Evolutionary conservation across 805 yeast genomes (phyloP), one percentile per base, ranked within the genome.

Genomic region (Zygotorulaspora florentina): DNA sequence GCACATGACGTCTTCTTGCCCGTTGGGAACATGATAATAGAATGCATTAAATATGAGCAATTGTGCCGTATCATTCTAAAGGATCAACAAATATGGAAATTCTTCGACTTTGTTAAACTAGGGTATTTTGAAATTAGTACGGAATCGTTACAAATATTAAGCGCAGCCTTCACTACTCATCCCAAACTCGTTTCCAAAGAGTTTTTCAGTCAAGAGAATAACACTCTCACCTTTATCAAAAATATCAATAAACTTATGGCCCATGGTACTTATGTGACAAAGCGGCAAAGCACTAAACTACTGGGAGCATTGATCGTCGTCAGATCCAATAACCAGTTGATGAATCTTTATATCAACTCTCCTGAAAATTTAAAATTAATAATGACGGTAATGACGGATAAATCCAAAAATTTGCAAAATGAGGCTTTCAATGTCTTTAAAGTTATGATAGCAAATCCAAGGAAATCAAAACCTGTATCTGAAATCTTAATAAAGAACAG

Each of bases 361-460:
- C 81, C 93, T 1, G 88, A 83, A 42, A 89, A 89, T 62, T 70
- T 93, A 58, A 93, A 91, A 64, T 68, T 89, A 45, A 77, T 87
- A 23, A 93, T 93, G 99, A 75, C 84, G 30, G 67, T 89, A 50
- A 70, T 93, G 52, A 83, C 93, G 48, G 97, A 91, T 65, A 86
- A 85, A 66, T 87, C 95, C 52, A 86, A 85, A 60, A 90, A 90
- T 64, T 75, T 93, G 47, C 96, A 90, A 62, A 67, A 80, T 44
- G 98, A 93, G 64, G 89, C 96, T 3, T 93, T 93, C 61, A 90
- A 93, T 54, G 84, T 91, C 31, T 91, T 93, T 71, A 93, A 91
- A 68, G 85, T 90, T 33, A 88, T 93, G 66, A 89, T 89, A n/a
- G 98, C 96, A 3, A 93, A 93, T 65, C 99, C 99, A 4, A 81